Evolutionary conservation across 2,329 filamentous ascomycete species (phyloP).

Genomic region (Taxawa tesnikishii): DNA sequence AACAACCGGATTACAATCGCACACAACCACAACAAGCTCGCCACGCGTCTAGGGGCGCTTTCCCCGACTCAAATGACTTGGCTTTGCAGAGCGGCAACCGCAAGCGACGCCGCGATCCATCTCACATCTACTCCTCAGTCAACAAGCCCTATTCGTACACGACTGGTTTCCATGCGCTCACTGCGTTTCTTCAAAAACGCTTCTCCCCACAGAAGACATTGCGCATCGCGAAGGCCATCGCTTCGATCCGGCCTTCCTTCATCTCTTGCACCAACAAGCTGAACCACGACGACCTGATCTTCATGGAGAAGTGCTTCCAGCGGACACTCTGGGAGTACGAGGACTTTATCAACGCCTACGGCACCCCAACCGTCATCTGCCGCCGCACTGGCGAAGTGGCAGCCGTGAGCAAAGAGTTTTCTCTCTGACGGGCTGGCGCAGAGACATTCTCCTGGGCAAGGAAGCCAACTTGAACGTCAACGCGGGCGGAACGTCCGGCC

Average conservation of each 20-base stretch:
- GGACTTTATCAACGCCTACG: slow-evolving; percentile 77
- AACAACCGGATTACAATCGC: slow-evolving; percentile 3
- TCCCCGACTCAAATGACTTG: slow-evolving; percentile 11
- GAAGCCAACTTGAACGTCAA: slow-evolving; percentile 83
- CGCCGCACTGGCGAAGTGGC: slow-evolving; percentile 90
- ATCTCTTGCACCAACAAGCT: slow-evolving; percentile 86
- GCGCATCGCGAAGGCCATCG: slow-evolving; percentile 75
- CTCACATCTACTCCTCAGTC: slow-evolving; percentile 77
- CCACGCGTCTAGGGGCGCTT: background rate
- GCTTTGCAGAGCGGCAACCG: slow-evolving; percentile 15
- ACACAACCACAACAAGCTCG: slow-evolving; percentile 3
- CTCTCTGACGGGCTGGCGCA: slow-evolving; percentile 91
- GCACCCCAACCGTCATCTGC: slow-evolving; percentile 84
- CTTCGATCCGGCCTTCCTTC: slow-evolving; percentile 83
- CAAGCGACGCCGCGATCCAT: slow-evolving; percentile 57
- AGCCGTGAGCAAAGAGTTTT: slow-evolving; percentile 91
- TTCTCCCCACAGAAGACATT: slow-evolving; percentile 67
- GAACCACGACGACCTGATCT: slow-evolving; percentile 77
- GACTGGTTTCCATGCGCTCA: slow-evolving; percentile 77
- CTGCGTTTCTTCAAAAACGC: slow-evolving; percentile 64
- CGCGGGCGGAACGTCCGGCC: slow-evolving; percentile 40
- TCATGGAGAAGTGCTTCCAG: slow-evolving; percentile 97
- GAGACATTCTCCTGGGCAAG: slow-evolving; percentile 76
- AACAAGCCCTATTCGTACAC: slow-evolving; percentile 89
- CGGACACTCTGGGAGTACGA: slow-evolving; percentile 86